Evolutionary conservation across 305 asterid genomes (phyloP).

Genomic region (Rubia tinctorum): DNA sequence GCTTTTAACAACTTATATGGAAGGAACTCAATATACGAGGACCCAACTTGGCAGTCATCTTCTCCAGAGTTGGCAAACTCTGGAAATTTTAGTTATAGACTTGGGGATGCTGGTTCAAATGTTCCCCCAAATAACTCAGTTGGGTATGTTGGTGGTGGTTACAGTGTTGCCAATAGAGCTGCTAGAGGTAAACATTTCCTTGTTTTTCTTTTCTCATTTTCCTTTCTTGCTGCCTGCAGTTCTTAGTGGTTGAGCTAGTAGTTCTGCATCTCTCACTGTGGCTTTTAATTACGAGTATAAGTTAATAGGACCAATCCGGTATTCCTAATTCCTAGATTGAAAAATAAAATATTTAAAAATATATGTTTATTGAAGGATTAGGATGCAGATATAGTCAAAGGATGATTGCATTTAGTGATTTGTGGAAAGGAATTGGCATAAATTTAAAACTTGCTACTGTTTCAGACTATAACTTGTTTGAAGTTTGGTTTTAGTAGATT

Average conservation of each 20-base stretch:
- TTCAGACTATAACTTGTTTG: neutral
- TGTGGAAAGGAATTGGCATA: neutral
- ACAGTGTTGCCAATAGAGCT: conserved; percentile 32
- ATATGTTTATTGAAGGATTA: neutral
- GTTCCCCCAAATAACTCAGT: conserved; percentile 31
- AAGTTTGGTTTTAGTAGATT: neutral
- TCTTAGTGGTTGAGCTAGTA: neutral
- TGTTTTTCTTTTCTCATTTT: neutral
- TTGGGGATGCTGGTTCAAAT: conserved; percentile 29
- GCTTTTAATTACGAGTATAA: neutral
- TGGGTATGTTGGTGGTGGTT: conserved; percentile 35
- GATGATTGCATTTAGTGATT: neutral
- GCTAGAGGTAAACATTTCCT: conserved; percentile 35
- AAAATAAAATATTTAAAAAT: neutral
- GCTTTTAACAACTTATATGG: conserved; percentile 48
- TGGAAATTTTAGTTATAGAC: conserved; percentile 30
- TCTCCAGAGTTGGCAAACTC: conserved; percentile 30
- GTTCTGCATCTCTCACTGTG: neutral
- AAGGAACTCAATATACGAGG: conserved; percentile 43
- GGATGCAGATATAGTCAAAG: neutral
- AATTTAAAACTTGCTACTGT: neutral
- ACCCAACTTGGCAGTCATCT: conserved; percentile 29
- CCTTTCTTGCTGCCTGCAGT: neutral
- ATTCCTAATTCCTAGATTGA: neutral
- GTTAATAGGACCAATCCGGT: neutral